These are phyloP conservation scores for Euphorbia lathyris DNA, from an alignment of 345 rosid genomes.

Conservation along the genomic window DNA sequence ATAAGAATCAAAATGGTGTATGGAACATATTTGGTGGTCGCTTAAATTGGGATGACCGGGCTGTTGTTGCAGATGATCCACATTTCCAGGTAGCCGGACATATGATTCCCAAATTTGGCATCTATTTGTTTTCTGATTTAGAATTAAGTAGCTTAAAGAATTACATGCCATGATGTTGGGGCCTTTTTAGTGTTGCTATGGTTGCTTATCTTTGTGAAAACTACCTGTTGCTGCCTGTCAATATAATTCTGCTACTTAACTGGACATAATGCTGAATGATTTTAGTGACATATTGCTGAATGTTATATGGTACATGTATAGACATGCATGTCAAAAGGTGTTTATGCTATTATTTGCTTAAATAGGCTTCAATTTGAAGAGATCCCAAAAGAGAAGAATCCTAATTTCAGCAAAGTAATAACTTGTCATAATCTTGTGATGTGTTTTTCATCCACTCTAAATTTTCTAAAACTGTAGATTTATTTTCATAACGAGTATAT, in stretches of 20 bases:
- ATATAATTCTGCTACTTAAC: neutral
- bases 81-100: constrained; percentile 75
- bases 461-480: neutral
- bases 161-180: neutral
- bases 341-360: neutral
- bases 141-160: constrained; percentile 14
- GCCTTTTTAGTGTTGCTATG: neutral
- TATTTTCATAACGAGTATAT: neutral
- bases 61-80: constrained; percentile 93
- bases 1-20: constrained; percentile 75
- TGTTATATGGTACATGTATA: neutral
- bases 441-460: neutral
- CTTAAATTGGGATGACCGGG: constrained; percentile 90
- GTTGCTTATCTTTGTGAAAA: neutral
- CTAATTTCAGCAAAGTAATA: neutral
- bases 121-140: neutral
- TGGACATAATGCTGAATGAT: neutral
- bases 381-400: neutral
- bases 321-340: neutral
- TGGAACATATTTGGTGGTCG: constrained; percentile 97
- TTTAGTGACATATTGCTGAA: neutral
- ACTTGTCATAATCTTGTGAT: neutral
- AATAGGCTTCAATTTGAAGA: neutral
- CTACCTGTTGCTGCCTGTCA: neutral
- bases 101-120: constrained; percentile 10